A percentile compares a stretch with the other conserved stretches of the same genome.
These are phyloP conservation scores for Cucumis cinereus DNA, from an alignment of 306 rosid genomes.

Conservation along the genomic window DNA sequence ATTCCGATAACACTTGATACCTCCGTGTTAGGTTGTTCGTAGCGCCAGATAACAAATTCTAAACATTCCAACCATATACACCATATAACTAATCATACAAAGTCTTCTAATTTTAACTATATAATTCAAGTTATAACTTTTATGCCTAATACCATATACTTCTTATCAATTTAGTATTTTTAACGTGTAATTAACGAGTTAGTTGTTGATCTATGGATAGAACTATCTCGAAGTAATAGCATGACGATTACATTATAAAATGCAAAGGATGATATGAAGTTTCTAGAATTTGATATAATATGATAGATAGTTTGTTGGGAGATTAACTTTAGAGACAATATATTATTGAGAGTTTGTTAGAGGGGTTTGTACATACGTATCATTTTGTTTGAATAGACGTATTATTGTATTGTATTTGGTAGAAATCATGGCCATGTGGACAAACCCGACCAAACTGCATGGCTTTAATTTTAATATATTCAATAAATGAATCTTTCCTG, in stretches of 20 bases:
- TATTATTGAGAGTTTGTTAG: background rate
- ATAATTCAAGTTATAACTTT: too few relatives aligned
- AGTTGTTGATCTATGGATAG: too few relatives aligned
- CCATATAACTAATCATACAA: too few relatives aligned
- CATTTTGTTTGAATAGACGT: background rate
- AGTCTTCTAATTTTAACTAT: too few relatives aligned
- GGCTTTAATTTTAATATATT: background rate
- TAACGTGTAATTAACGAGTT: too few relatives aligned
- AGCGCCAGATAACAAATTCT: too few relatives aligned
- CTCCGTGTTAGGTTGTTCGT: too few relatives aligned
- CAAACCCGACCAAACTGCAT: background rate
- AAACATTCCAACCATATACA: too few relatives aligned
- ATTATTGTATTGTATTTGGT: background rate
- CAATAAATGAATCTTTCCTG: background rate
- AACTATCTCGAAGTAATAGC: too few relatives aligned
- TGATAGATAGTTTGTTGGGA: background rate
- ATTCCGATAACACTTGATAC: too few relatives aligned
- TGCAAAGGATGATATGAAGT: background rate
- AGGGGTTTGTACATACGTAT: background rate
- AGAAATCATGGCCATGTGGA: background rate
- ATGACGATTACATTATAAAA: background rate
- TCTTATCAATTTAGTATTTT: too few relatives aligned
- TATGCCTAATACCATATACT: too few relatives aligned
- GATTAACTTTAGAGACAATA: background rate
- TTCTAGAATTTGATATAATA: background rate